Percentiles rank a stretch among this genome's conserved stretches.
Evolutionary conservation across 306 rosid species (phyloP).

Genomic region (barrel medic (Medicago truncatula)): DNA sequence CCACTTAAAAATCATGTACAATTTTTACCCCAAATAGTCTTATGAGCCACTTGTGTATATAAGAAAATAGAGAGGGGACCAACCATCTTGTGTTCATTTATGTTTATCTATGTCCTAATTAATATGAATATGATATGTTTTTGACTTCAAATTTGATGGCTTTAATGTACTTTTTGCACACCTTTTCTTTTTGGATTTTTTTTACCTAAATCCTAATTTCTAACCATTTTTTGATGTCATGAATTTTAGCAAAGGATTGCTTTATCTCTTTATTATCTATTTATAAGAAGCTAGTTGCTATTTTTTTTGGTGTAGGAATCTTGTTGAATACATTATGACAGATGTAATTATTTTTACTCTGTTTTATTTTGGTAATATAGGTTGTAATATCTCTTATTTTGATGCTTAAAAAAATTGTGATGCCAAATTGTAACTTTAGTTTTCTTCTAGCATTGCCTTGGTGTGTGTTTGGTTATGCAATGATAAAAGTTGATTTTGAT

Average conservation of each 20-base stretch:
- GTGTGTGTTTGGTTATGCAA: neutral
- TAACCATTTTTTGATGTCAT: constrained; percentile 18
- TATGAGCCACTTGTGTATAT: neutral
- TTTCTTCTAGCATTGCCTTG: too few relatives aligned
- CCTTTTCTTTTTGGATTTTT: neutral
- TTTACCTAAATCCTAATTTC: neutral
- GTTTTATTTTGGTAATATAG: too few relatives aligned
- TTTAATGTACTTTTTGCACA: neutral
- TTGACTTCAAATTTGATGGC: constrained; percentile 9
- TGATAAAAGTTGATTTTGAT: too few relatives aligned
- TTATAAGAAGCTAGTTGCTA: constrained; percentile 15
- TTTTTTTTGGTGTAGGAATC: neutral
- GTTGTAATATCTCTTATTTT: too few relatives aligned
- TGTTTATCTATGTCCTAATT: neutral
- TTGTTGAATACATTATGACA: too few relatives aligned
- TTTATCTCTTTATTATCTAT: constrained; percentile 7
- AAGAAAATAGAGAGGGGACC: constrained; percentile 34
- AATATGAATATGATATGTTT: neutral
- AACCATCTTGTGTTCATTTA: constrained; percentile 11
- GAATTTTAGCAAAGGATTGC: neutral
- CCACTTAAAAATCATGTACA: constrained; percentile 7
- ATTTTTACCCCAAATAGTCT: neutral
- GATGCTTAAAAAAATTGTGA: too few relatives aligned
- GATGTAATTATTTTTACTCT: too few relatives aligned
- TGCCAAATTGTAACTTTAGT: too few relatives aligned